Evolutionary conservation across 352 stramenopile genomes (phyloP), one percentile per base, ranked within the genome.

Genomic region (Phytophthora nicotianae): DNA sequence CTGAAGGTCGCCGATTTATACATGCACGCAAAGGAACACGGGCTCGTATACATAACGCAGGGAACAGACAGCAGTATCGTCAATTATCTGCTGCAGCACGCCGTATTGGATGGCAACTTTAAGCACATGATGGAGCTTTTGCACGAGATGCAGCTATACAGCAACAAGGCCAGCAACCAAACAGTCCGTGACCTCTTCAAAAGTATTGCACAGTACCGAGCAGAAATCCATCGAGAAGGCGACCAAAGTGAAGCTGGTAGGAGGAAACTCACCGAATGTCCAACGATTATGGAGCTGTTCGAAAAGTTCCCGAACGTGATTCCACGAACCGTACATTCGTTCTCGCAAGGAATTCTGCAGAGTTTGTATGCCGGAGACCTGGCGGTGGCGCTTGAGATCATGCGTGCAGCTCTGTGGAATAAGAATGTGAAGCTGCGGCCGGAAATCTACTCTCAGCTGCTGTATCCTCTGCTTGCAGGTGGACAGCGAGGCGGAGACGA

Each of bases 91-190:
- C 51, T 91, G 40, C 60, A 85, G 19, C 77, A 86, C 52, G 80
- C 82, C 43, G 64, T 89, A 40, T 69, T 77, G 20, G 82, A 91
- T 62, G 82, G 82, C 23, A 89, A 90, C 47, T 89, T 86, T 35
- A 82, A 76, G 56, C 80, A 91, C 62, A 86, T 85, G 60, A 83
- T 89, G 70, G 82, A 91, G 53, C 63, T 91, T 16, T 64, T 91
- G 40, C 82, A 89, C 42, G 80, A 91, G 62, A 91, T 91, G 82
- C 72, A 89, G 62, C 67, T 86, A 11, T 72, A 79, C 63, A 83
- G 82, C 54, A 88, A 88, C 48, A 56, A 48, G 32, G 67, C 65
- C 17, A 78, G 60, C 61, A 79, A 86, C 49, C 57, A 65, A 20
- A 78, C 69, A 6, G 58, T 88, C 3, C 43, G 66, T 10, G 68